Conservation (phyloP, 2,329 filamentous ascomycete species). For the Aspergillus ibericus region DNA sequence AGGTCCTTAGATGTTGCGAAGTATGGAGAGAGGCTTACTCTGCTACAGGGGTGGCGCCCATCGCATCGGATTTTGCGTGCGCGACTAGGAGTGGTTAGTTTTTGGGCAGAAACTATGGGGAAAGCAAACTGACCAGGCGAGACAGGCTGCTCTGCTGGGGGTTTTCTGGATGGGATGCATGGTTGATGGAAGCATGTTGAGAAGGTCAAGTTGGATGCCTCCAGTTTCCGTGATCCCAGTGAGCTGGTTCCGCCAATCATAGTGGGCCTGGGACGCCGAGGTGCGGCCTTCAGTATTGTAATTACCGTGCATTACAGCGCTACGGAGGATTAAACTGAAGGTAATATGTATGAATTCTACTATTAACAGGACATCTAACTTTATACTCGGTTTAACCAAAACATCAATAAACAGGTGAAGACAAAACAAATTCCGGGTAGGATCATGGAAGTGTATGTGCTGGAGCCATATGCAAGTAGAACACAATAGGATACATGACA, state of each 20-base stretch:
- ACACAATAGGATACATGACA: background rate
- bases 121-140: constrained; percentile 16
- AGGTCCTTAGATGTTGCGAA: background rate
- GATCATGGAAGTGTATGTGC: background rate
- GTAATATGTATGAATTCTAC: too few relatives aligned
- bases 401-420: background rate
- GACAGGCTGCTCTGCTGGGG: constrained; percentile 17
- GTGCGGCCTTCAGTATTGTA: background rate
- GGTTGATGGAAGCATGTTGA: too few relatives aligned
- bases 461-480: background rate
- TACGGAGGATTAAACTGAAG: too few relatives aligned
- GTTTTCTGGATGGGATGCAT: background rate
- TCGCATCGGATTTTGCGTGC: constrained; percentile 28
- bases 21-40: constrained; percentile 9
- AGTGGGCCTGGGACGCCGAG: background rate
- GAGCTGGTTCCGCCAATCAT: background rate
- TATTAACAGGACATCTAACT: background rate
- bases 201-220: background rate
- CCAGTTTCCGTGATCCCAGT: background rate
- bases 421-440: background rate
- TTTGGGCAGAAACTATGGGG: background rate
- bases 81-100: constrained; percentile 17
- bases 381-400: background rate
- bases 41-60: constrained; percentile 21
- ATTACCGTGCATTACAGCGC: background rate